Conservation (phyloP, 495 filamentous ascomycete species). For the Mytilinidion resinicola region DNA sequence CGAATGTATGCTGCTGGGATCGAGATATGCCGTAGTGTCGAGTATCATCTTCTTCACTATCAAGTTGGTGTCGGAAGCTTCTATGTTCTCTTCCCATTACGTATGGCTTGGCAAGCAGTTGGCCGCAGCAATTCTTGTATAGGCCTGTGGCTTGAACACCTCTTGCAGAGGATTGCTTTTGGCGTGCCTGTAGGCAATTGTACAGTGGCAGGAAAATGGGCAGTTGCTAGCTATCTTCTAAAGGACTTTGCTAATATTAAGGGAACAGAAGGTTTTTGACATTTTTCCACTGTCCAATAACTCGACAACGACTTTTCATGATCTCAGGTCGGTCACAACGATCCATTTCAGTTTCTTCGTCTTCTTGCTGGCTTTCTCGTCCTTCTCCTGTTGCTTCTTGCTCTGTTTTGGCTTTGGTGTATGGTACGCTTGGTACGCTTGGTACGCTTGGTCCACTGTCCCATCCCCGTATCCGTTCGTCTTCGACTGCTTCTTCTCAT, state of each 20-base stretch:
- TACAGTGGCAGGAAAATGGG: no score
- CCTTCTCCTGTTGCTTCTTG: not conserved
- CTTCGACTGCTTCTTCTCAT: no score
- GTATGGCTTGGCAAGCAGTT: no score
- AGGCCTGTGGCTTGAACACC: no score
- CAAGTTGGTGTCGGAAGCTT: not conserved
- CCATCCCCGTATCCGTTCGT: no score
- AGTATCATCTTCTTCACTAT: not conserved
- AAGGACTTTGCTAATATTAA: not conserved
- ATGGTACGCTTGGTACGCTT: no score
- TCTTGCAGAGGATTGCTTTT: no score
- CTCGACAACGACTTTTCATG: not conserved
- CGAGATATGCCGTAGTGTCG: not conserved
- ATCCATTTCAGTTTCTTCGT: not conserved
- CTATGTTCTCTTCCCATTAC: no score
- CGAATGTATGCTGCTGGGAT: not conserved
- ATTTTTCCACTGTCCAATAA: not conserved
- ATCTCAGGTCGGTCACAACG: not conserved
- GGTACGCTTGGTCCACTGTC: no score
- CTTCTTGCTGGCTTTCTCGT: slow-evolving; percentile 1
- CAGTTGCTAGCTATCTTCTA: not conserved
- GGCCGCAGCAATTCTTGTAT: no score
- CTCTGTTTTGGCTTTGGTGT: no score
- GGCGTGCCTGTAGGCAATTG: no score
- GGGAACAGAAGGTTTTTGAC: not conserved